Conservation (phyloP, 805 yeast species). For the Candida palmyrensis region DNA sequence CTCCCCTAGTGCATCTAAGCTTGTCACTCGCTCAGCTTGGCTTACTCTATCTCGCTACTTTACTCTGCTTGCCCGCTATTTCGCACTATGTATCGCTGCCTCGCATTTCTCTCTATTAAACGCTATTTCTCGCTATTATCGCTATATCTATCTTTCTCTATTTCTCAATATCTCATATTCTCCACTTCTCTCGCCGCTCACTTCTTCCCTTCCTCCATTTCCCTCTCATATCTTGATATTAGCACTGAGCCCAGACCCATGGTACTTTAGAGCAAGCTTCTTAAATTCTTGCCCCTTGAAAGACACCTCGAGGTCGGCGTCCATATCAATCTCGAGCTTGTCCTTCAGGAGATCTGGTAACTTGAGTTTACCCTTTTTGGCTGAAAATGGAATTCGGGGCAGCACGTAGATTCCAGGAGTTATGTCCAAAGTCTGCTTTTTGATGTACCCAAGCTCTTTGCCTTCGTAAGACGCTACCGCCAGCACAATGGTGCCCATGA, state of each 20-base stretch:
- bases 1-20: too few species aligned
- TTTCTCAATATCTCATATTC: background rate
- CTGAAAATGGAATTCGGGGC: slow-evolving; percentile 45
- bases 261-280: slow-evolving; percentile 35
- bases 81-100: too few species aligned
- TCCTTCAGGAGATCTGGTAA: too few species aligned
- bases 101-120: background rate
- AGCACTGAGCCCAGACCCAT: slow-evolving; percentile 40
- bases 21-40: too few species aligned
- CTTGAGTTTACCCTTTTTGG: slow-evolving; percentile 44
- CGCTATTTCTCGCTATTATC: background rate
- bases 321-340: slow-evolving; percentile 41
- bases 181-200: background rate
- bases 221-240: slow-evolving; percentile 27
- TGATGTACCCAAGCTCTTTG: slow-evolving; percentile 40
- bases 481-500: slow-evolving; percentile 34
- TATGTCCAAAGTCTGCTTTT: slow-evolving; percentile 32
- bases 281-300: slow-evolving; percentile 31
- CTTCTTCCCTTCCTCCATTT: background rate
- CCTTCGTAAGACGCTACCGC: slow-evolving; percentile 48
- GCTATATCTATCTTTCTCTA: background rate
- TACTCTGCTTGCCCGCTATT: too few species aligned
- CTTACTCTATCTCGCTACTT: too few species aligned
- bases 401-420: slow-evolving; percentile 52
- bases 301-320: slow-evolving; percentile 36